phyloP scores from a whole-genome alignment of 371 early-diverging fungal species.

The Rhizopus delemar region DNA sequence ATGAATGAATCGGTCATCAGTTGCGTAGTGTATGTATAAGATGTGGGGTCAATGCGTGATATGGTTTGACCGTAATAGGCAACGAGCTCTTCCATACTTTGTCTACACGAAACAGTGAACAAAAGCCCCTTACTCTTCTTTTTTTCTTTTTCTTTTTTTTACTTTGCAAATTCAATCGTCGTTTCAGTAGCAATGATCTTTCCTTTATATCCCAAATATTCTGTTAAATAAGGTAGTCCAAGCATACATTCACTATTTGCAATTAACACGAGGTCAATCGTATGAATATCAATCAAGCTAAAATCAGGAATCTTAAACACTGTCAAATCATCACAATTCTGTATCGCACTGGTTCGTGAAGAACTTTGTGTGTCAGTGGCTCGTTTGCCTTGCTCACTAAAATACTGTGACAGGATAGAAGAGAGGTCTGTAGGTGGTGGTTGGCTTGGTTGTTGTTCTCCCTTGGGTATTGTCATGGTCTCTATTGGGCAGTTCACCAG shows the following conservation, averaged over 20 bases:
- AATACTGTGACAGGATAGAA: conserved; percentile 12
- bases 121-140: background rate
- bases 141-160: conserved; percentile 2
- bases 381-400: conserved; percentile 24
- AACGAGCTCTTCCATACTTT: conserved; percentile 71
- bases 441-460: conserved; percentile 2
- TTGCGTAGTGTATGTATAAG: conserved; percentile 27
- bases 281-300: conserved; percentile 53
- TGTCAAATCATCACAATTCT: conserved; percentile 25
- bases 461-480: conserved; percentile 16
- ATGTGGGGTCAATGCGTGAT: conserved; percentile 23
- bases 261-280: conserved; percentile 77
- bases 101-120: conserved; percentile 24
- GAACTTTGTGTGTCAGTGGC: conserved; percentile 23
- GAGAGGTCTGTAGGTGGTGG: conserved; percentile 5
- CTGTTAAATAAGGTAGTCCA: conserved; percentile 83
- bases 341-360: conserved; percentile 4
- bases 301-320: conserved; percentile 57
- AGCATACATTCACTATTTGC: conserved; percentile 74
- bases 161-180: conserved; percentile 72
- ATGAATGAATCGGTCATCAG: conserved; percentile 6
- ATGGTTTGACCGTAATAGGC: conserved; percentile 48
- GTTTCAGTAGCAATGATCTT: conserved; percentile 82
- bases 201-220: conserved; percentile 81
- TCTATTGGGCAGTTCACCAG: conserved; percentile 49